phyloP scores from a whole-genome alignment of 2,329 filamentous ascomycete species.

The Westerdykella ornata region DNA sequence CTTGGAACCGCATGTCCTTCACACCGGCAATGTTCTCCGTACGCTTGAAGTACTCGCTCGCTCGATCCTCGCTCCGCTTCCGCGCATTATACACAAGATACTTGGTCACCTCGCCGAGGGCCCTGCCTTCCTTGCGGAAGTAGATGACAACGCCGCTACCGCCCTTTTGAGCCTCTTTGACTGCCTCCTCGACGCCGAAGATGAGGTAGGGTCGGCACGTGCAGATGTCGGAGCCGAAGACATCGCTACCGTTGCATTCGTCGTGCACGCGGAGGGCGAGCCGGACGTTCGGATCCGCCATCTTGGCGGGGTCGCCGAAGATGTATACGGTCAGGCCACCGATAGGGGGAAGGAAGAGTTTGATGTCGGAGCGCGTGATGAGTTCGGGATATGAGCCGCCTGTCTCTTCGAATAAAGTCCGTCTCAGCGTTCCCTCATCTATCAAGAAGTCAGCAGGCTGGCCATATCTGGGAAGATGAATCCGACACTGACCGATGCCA shows the following conservation, averaged over 20 bases:
- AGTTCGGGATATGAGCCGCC: conserved; percentile 95
- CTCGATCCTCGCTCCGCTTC: conserved; percentile 69
- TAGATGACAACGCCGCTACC: conserved; percentile 96
- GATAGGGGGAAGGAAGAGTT: conserved; percentile 91
- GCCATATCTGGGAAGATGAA: background rate
- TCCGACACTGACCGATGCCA: conserved; percentile 59
- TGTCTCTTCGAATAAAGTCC: conserved; percentile 88
- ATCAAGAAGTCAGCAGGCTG: conserved; percentile 18
- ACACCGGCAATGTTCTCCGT: conserved; percentile 99
- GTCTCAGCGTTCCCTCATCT: conserved; percentile 80
- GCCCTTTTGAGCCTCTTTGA: conserved; percentile 91
- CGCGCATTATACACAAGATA: conserved; percentile 71
- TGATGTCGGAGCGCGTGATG: conserved; percentile 90
- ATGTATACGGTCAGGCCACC: conserved; percentile 94
- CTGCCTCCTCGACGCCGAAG: conserved; percentile 94
- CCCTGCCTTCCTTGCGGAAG: conserved; percentile 94
- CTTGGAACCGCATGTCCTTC: conserved; percentile 95
- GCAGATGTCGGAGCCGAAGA: conserved; percentile 96
- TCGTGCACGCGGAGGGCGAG: conserved; percentile 81
- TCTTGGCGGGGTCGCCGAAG: conserved; percentile 90
- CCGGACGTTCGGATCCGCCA: conserved; percentile 75
- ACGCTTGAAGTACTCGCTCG: conserved; percentile 89
- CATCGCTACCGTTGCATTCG: conserved; percentile 92
- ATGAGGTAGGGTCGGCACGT: conserved; percentile 94
- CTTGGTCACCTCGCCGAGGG: conserved; percentile 91